These are phyloP conservation scores for Lactifluus echinatus DNA, from an alignment of 768 basidiomycete species.

Conservation along the genomic window DNA sequence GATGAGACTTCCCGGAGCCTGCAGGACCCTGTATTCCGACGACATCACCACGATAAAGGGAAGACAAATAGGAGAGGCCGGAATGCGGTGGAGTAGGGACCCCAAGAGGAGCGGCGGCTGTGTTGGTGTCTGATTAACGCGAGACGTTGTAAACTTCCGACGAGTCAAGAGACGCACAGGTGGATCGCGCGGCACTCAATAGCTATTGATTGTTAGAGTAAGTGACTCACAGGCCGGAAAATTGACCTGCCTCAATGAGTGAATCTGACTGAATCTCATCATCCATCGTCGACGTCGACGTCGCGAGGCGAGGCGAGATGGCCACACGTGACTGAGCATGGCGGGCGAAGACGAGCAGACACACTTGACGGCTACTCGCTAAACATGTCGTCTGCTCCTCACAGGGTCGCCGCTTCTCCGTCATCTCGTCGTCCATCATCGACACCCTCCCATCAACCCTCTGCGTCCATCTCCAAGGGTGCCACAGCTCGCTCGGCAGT, in stretches of 20 bases:
- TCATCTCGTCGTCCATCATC: conserved; percentile 38
- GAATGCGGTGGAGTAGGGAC: conserved; percentile 14
- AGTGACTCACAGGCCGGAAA: neutral
- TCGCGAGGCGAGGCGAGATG: neutral
- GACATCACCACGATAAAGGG: conserved; percentile 48
- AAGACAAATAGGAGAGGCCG: conserved; percentile 21
- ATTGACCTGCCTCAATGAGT: conserved; percentile 14
- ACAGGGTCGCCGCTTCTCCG: conserved; percentile 30
- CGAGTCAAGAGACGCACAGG: conserved; percentile 3
- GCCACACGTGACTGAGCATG: conserved; percentile 9
- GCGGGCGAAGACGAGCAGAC: neutral
- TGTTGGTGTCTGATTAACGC: neutral
- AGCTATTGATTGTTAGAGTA: conserved; percentile 9
- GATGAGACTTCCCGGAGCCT: conserved; percentile 67
- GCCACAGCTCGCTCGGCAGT: conserved; percentile 60
- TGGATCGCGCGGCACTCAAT: conserved; percentile 3
- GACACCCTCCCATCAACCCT: conserved; percentile 26
- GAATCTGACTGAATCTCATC: neutral
- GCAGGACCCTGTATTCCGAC: conserved; percentile 72
- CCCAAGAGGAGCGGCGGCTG: neutral
- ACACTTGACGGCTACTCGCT: too few relatives aligned
- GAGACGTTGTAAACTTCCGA: neutral
- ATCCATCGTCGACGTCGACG: neutral
- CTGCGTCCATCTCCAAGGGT: conserved; percentile 41
- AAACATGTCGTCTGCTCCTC: conserved; percentile 27